Evolutionary conservation across 2,329 filamentous ascomycete species (phyloP).

Genomic region (Trichoderma hamatum): DNA sequence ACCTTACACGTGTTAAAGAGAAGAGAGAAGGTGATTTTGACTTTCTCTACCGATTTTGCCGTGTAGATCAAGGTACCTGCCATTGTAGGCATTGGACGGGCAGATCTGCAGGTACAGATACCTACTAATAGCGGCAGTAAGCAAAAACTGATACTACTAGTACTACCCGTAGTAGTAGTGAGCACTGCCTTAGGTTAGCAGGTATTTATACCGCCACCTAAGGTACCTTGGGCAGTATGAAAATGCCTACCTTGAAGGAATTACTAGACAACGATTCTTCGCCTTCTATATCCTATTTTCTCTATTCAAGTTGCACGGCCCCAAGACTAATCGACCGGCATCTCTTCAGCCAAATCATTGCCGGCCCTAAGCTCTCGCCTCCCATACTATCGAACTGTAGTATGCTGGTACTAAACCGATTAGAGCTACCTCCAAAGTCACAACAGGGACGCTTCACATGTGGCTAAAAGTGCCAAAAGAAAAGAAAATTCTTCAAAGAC

Average conservation of each 20-base stretch:
- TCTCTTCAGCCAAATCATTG: slow-evolving; percentile 7
- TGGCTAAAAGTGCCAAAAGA: not conserved
- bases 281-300: not conserved
- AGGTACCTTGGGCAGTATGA: no score
- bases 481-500: not conserved
- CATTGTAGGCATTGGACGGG: not conserved
- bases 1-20: not conserved
- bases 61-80: not conserved
- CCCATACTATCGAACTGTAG: not conserved
- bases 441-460: not conserved
- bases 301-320: not conserved
- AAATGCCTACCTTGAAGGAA: not conserved
- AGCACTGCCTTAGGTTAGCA: not conserved
- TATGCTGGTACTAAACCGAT: not conserved
- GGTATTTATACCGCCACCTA: no score
- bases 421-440: slow-evolving; percentile 2
- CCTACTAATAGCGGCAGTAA: not conserved
- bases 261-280: not conserved
- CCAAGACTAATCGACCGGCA: not conserved
- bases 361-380: not conserved
- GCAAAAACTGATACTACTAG: not conserved
- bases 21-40: not conserved
- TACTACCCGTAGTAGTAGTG: no score
- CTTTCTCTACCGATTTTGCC: not conserved
- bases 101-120: not conserved